Percentiles rank a stretch among this genome's conserved stretches.
Conservation (phyloP, 306 rosid genomes). For the Rubus parviflorus region DNA sequence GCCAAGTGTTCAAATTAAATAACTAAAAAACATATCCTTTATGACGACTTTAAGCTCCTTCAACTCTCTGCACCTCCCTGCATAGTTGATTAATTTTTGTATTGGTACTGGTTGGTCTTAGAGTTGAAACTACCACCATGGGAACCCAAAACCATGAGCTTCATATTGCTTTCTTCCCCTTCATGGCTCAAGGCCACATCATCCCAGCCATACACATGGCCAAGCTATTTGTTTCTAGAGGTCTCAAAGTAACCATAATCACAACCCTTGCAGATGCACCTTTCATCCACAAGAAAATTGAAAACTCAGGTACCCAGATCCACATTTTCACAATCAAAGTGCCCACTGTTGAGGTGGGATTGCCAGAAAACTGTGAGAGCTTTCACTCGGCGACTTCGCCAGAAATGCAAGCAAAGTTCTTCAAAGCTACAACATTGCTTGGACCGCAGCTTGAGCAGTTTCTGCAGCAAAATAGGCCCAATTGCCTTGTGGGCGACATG, state of each 20-base stretch:
- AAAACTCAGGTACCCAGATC: background rate
- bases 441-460: slow-evolving; percentile 30
- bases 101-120: background rate
- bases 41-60: background rate
- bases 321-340: slow-evolving; percentile 10
- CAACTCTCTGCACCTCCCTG: background rate
- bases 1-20: background rate
- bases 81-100: background rate
- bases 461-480: slow-evolving; percentile 13
- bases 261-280: slow-evolving; percentile 31
- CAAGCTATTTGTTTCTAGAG: slow-evolving; percentile 33
- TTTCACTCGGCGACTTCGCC: slow-evolving; percentile 5
- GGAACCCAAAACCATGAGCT: slow-evolving; percentile 8
- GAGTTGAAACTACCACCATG: slow-evolving; percentile 8
- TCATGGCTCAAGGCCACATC: slow-evolving; percentile 37
- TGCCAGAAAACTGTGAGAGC: slow-evolving; percentile 41
- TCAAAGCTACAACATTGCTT: slow-evolving; percentile 21
- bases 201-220: slow-evolving; percentile 43
- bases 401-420: slow-evolving; percentile 13
- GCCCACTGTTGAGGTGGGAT: slow-evolving; percentile 29
- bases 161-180: slow-evolving; percentile 35
- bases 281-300: slow-evolving; percentile 17
- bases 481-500: slow-evolving; percentile 26
- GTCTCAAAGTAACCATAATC: slow-evolving; percentile 31
- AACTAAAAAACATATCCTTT: no score